Percentiles rank a stretch among this genome's conserved stretches.
These are phyloP conservation scores for Lentinula boryana DNA, from an alignment of 768 basidiomycete genomes.

Conservation along the genomic window DNA sequence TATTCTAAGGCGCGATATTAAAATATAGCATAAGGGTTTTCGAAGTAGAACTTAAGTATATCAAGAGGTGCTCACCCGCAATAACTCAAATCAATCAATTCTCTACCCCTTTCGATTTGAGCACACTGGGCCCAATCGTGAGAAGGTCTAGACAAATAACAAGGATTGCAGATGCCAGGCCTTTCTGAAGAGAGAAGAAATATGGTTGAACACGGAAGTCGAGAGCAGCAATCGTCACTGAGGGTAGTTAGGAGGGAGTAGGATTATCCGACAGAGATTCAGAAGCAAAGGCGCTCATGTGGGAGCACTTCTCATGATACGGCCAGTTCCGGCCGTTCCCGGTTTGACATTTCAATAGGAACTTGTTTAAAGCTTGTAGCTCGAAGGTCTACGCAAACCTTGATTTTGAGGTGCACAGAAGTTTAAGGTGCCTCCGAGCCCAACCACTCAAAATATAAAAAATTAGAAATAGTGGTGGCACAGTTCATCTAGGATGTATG, in stretches of 20 bases:
- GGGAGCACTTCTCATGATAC: neutral
- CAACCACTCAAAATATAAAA: too few species aligned
- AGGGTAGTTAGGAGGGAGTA: neutral
- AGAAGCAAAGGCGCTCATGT: neutral
- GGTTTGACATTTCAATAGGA: neutral
- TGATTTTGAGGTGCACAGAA: neutral
- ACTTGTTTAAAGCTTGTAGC: neutral
- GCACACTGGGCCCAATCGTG: neutral
- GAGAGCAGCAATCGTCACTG: neutral
- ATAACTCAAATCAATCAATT: neutral
- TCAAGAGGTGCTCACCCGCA: slow-evolving; percentile 12
- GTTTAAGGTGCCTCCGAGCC: neutral
- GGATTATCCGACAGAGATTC: neutral
- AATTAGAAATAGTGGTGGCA: too few species aligned
- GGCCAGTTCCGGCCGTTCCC: neutral
- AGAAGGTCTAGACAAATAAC: neutral
- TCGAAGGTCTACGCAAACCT: too few species aligned
- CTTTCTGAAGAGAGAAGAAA: neutral
- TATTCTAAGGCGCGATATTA: neutral
- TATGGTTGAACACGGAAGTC: neutral
- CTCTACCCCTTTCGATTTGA: neutral
- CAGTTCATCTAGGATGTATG: too few species aligned
- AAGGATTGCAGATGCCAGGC: neutral
- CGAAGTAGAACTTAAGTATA: slow-evolving; percentile 36
- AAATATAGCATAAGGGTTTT: neutral